Conservation (phyloP, 1,284 basidiomycete species). For the Sanghuangporus baumii region DNA sequence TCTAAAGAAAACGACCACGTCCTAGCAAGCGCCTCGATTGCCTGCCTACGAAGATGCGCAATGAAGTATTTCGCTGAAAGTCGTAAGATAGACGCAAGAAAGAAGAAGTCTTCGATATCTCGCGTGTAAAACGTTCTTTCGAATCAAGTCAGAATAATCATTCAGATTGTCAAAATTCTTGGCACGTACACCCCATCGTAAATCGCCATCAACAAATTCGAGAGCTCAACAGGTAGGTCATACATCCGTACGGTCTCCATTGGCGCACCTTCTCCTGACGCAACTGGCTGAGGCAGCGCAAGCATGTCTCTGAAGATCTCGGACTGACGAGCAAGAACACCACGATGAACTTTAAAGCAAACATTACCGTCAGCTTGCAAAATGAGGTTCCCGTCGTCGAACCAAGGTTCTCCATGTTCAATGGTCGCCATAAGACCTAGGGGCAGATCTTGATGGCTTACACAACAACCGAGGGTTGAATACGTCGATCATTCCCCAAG, state of each 20-base stretch:
- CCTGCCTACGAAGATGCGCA: constrained; percentile 39
- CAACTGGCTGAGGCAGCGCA: constrained; percentile 36
- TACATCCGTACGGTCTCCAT: constrained; percentile 48
- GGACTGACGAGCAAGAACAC: constrained; percentile 52
- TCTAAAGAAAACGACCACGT: constrained; percentile 49
- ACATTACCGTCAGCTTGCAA: constrained; percentile 18
- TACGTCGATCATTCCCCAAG: neutral
- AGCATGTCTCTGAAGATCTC: constrained; percentile 58
- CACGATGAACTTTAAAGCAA: constrained; percentile 39
- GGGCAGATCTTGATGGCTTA: neutral
- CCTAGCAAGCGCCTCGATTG: constrained; percentile 42
- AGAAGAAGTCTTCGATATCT: constrained; percentile 45
- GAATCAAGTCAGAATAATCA: constrained; percentile 8
- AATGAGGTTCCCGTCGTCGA: constrained; percentile 22
- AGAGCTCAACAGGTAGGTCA: constrained; percentile 48
- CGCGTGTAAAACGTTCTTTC: constrained; percentile 33
- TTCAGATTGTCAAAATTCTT: neutral
- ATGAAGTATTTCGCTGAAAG: constrained; percentile 57
- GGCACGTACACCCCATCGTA: constrained; percentile 50
- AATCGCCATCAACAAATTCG: constrained; percentile 45
- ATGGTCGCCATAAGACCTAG: neutral
- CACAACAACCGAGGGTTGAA: neutral
- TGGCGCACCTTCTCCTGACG: constrained; percentile 27
- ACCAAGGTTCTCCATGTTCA: constrained; percentile 17
- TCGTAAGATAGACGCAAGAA: constrained; percentile 47